phyloP scores from a whole-genome alignment of 2,329 filamentous ascomycete genomes.

The Diplodia mutila region DNA sequence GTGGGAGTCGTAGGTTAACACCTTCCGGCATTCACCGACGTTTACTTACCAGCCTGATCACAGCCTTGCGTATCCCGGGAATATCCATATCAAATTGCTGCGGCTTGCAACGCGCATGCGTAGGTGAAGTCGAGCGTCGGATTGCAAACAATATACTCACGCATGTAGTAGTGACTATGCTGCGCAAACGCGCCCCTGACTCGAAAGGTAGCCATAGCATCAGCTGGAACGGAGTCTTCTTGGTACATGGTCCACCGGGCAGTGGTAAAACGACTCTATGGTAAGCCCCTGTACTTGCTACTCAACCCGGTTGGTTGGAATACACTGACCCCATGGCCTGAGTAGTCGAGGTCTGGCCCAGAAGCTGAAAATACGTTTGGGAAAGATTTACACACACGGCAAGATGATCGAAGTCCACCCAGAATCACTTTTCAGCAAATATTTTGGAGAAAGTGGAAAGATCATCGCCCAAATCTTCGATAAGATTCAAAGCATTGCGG shows the following conservation, averaged over 20 bases:
- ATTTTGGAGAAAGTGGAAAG: conserved; percentile 53
- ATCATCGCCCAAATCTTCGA: conserved; percentile 50
- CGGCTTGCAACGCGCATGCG: conserved; percentile 47
- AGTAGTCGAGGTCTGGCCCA: conserved; percentile 52
- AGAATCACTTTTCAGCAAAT: conserved; percentile 51
- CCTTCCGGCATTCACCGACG: too few species aligned
- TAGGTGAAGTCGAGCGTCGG: conserved; percentile 22
- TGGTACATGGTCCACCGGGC: conserved; percentile 51
- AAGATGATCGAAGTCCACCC: conserved; percentile 53
- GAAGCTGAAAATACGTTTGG: conserved; percentile 53
- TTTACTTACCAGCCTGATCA: background rate
- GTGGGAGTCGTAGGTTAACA: conserved; percentile 47
- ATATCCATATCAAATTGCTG: conserved; percentile 47
- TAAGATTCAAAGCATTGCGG: conserved; percentile 40
- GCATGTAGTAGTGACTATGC: conserved; percentile 37
- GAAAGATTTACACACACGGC: conserved; percentile 40
- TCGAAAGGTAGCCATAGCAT: conserved; percentile 36
- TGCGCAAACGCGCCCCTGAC: conserved; percentile 40
- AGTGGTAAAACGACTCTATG: conserved; percentile 51
- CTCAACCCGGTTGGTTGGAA: background rate
- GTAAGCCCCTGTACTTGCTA: conserved; percentile 25
- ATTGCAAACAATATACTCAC: background rate
- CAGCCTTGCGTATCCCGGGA: conserved; percentile 49
- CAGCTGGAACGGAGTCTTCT: conserved; percentile 51
- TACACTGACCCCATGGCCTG: background rate